Conservation (phyloP, 2,329 filamentous ascomycete species). For the Lachnellula occidentalis region DNA sequence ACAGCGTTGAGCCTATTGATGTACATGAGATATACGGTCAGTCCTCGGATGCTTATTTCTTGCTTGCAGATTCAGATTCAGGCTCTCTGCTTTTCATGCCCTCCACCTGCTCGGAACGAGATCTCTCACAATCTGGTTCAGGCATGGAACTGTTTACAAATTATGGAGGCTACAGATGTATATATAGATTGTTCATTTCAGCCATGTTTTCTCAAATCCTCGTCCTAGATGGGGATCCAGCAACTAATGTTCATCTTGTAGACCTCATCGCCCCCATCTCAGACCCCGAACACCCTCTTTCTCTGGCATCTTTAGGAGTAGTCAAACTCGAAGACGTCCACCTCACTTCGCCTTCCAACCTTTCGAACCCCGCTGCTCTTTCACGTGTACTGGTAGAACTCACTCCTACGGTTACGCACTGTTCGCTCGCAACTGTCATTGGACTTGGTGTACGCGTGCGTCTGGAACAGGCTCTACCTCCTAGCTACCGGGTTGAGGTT, state of each 20-base stretch:
- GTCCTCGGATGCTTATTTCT: conserved; percentile 4
- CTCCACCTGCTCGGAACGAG: background rate
- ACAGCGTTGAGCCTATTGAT: conserved; percentile 77
- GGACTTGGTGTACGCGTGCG: conserved; percentile 88
- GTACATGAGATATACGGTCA: conserved; percentile 94
- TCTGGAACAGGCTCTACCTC: conserved; percentile 83
- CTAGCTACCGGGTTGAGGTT: conserved; percentile 87
- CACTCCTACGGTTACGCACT: conserved; percentile 95
- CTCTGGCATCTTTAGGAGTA: conserved; percentile 86
- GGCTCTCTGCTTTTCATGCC: background rate
- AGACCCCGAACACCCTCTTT: conserved; percentile 93
- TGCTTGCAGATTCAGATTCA: background rate
- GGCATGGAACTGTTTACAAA: background rate
- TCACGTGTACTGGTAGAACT: conserved; percentile 80
- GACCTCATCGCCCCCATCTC: conserved; percentile 93
- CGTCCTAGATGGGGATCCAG: conserved; percentile 6
- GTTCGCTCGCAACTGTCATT: conserved; percentile 92
- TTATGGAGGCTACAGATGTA: background rate
- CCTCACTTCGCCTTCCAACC: conserved; percentile 60
- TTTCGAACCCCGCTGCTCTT: conserved; percentile 48
- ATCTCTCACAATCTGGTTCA: background rate
- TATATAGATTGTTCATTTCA: conserved; percentile 1
- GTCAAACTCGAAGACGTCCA: conserved; percentile 93
- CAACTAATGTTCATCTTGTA: conserved; percentile 39
- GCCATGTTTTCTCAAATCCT: background rate